Conservation (phyloP, 1,284 basidiomycete species). For the Pseudozyma flocculosa region DNA sequence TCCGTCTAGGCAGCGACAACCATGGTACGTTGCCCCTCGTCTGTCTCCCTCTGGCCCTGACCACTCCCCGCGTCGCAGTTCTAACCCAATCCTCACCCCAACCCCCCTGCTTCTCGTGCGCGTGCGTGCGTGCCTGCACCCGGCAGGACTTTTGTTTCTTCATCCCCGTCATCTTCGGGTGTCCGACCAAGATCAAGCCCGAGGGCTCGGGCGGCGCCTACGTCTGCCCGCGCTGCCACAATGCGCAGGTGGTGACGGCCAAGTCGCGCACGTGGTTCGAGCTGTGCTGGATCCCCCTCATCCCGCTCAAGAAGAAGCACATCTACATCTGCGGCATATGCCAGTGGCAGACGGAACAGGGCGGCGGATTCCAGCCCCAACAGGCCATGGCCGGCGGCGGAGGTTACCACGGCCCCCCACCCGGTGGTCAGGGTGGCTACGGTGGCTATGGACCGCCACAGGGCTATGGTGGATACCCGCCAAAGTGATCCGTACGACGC, state of each 20-base stretch:
- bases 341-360: constrained; percentile 47
- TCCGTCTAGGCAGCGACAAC: no score
- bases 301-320: constrained; percentile 45
- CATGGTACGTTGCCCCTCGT: no score
- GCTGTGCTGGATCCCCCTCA: constrained; percentile 54
- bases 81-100: no score
- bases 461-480: constrained; percentile 36
- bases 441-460: no score
- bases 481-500: constrained; percentile 3
- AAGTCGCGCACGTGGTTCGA: constrained; percentile 55
- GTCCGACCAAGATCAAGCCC: constrained; percentile 54
- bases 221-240: constrained; percentile 55
- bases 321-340: constrained; percentile 55
- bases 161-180: constrained; percentile 54
- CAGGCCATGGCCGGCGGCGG: constrained; percentile 27
- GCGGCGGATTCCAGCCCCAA: constrained; percentile 47
- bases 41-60: no score
- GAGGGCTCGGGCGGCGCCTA: constrained; percentile 49
- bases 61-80: no score
- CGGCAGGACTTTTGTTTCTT: constrained; percentile 49
- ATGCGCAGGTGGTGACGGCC: constrained; percentile 52
- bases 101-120: no score
- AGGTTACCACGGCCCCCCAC: constrained; percentile 23
- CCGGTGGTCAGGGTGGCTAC: constrained; percentile 32
- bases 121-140: no score